phyloP scores from a whole-genome alignment of 805 yeast species.

The Starmerella etchellsii region DNA sequence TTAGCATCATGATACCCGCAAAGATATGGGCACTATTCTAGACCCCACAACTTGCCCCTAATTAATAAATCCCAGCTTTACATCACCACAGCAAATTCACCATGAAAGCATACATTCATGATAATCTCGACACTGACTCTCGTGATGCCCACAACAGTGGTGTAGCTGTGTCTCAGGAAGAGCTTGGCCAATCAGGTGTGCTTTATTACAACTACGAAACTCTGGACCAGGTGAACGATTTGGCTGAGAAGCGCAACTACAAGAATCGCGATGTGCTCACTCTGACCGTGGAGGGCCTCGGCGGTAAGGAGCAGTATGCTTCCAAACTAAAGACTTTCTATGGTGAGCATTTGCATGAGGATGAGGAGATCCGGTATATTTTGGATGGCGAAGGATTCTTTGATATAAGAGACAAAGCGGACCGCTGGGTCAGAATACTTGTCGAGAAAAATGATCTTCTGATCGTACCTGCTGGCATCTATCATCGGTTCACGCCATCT shows the following conservation, averaged over 20 bases:
- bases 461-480: constrained; percentile 77
- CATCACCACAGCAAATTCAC: no score
- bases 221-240: constrained; percentile 41
- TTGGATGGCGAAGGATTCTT: constrained; percentile 85
- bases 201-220: constrained; percentile 42
- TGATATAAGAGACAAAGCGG: constrained; percentile 58
- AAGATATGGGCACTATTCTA: no score
- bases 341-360: constrained; percentile 86
- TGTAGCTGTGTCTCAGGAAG: constrained; percentile 35
- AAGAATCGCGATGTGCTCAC: constrained; percentile 65
- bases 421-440: constrained; percentile 65
- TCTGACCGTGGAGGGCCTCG: constrained; percentile 47
- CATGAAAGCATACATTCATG: constrained; percentile 22
- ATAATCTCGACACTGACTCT: constrained; percentile 19
- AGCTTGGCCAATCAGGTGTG: constrained; percentile 53
- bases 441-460: constrained; percentile 48
- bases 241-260: constrained; percentile 63
- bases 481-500: constrained; percentile 80
- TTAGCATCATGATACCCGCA: no score
- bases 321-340: constrained; percentile 58
- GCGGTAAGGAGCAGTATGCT: constrained; percentile 45
- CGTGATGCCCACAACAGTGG: constrained; percentile 38
- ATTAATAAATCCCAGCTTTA: no score
- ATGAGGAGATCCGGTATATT: constrained; percentile 88
- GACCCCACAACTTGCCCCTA: no score